Evolutionary conservation across 148 eudicot genomes (phyloP), one percentile per base, ranked within the genome.

Genomic region (Amaranthus hypochondriacus): DNA sequence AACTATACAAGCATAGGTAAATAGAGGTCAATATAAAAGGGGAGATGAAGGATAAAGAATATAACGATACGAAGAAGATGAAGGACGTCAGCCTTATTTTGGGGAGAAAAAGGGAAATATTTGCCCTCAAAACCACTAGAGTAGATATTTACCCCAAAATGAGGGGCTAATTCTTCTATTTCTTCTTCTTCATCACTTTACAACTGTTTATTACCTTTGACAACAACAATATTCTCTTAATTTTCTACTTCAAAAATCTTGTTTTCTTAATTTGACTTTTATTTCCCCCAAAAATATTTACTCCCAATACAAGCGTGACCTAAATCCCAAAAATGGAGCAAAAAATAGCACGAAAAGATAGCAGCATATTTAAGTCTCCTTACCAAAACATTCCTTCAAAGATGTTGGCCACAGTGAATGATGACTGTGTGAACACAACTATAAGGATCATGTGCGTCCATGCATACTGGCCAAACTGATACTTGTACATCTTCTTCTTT

Each of bases 391-490:
- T 95, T 76, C 98, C 98, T 82, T 92, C 97, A 74, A 95, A 92
- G 72, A 92, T 95, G 81, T 95, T 95, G 70, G 96, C 97, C 53
- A 95, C 98, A 5, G 97, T 90, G 81, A 95, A 95, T 7, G 98
- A 81, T 53, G 99, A 92, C 72, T 95, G 97, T 8, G 97, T 84
- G 75, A 90, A 95, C 77, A 95, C 99, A 82, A 95, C 96, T 72
- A 90, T 92, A n/a, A 95, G 88, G 79, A 95, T 95, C 99, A 95
- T 95, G 77, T 95, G 99, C 9, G 93, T 95, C 99, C 99, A 95
- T 48, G 99, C 99, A 77, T 83, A 95, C 75, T 95, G 98, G 76
- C 98, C 86, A 83, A 95, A 92, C 75, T 94, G 98, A 87, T 95
- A 95, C 96, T 95, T 95, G 90, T 95, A 95, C 96, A 92, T 84